Conservation (phyloP, 495 filamentous ascomycete species). For the Endocarpon pusillum region DNA sequence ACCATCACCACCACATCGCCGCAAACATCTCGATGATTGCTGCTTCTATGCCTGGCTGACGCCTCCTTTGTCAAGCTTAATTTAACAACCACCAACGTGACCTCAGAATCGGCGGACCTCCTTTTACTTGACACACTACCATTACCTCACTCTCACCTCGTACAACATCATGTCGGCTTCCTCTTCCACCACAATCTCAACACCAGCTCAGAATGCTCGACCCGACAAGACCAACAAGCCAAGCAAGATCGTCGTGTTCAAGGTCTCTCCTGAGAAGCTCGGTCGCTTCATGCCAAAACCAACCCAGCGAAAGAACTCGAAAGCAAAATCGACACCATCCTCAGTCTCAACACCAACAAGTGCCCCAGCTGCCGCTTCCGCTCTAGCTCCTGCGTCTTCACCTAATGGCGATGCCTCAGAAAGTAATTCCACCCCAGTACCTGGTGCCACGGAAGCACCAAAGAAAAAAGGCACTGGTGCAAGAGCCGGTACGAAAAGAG, state of each 20-base stretch:
- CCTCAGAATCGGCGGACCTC: slow-evolving; percentile 20
- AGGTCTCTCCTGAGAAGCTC: slow-evolving; percentile 31
- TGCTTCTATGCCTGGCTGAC: too few species aligned
- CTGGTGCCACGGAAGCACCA: slow-evolving; percentile 27
- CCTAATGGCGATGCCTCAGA: slow-evolving; percentile 36
- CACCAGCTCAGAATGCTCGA: slow-evolving; percentile 19
- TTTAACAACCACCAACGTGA: slow-evolving; percentile 9
- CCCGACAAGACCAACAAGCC: slow-evolving; percentile 22
- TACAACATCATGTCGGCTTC: slow-evolving; percentile 3
- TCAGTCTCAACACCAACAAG: slow-evolving; percentile 27
- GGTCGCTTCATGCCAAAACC: slow-evolving; percentile 23
- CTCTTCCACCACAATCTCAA: slow-evolving; percentile 12
- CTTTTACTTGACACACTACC: slow-evolving; percentile 8
- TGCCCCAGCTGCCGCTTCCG: slow-evolving; percentile 30
- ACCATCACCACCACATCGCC: slow-evolving; percentile 6
- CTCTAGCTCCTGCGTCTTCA: slow-evolving; percentile 33
- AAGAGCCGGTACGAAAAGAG: slow-evolving; percentile 42
- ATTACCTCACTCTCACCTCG: slow-evolving; percentile 2
- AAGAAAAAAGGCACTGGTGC: slow-evolving; percentile 40
- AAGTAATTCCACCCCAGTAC: slow-evolving; percentile 32
- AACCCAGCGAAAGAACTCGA: slow-evolving; percentile 13
- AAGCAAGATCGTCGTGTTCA: slow-evolving; percentile 35
- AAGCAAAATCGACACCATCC: slow-evolving; percentile 19
- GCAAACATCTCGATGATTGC: not conserved
- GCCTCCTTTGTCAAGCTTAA: too few species aligned